Percentiles rank a stretch among this genome's conserved stretches.
Evolutionary conservation across 805 yeast species (phyloP).

Genomic region (Hanseniaspora opuntiae): DNA sequence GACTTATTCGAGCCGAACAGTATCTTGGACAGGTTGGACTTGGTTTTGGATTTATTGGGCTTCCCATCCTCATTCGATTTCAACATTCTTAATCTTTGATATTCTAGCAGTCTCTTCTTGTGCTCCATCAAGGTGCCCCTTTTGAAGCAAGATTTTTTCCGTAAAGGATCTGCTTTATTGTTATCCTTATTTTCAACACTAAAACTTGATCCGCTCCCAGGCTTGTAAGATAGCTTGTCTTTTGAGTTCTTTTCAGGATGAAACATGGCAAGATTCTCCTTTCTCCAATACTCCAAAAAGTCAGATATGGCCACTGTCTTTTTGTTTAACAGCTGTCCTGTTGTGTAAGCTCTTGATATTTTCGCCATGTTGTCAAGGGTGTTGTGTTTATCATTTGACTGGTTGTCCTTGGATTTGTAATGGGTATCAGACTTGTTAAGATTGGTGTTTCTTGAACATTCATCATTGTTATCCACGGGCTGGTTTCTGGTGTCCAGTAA

Average conservation of each 20-base stretch:
- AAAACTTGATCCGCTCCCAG: neutral
- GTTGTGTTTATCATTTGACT: neutral
- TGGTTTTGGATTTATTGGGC: neutral
- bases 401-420: neutral
- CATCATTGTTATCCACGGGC: neutral
- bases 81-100: neutral
- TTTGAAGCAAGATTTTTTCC: slow-evolving; percentile 8
- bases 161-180: neutral
- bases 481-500: neutral
- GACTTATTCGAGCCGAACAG: neutral
- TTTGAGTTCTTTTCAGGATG: neutral
- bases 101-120: neutral
- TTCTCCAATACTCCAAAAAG: slow-evolving; percentile 8
- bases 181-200: neutral
- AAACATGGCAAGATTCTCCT: slow-evolving; percentile 4
- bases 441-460: neutral
- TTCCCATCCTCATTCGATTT: neutral
- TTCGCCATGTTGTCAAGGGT: neutral
- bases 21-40: slow-evolving; percentile 1
- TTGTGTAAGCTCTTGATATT: slow-evolving; percentile 1
- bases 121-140: neutral
- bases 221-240: neutral
- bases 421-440: neutral
- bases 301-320: neutral
- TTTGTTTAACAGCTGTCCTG: neutral